phyloP scores from a whole-genome alignment of 495 filamentous ascomycete species.

The Xylaria telfairii region DNA sequence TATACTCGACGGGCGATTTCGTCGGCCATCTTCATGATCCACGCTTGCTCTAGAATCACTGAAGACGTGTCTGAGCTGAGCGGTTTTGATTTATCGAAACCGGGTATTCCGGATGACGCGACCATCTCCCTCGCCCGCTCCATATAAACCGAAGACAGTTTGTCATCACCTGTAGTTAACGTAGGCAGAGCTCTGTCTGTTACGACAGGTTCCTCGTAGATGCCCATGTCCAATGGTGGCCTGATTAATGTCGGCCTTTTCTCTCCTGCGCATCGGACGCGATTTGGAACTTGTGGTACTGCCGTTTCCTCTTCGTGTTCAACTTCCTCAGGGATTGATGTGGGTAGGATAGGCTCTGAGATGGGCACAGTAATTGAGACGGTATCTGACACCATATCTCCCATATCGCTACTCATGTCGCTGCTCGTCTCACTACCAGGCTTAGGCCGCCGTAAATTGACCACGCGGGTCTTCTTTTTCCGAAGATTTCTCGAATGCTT shows the following conservation, averaged over 20 bases:
- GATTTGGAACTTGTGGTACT: constrained; percentile 51
- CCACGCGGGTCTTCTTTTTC: constrained; percentile 91
- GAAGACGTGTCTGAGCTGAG: constrained; percentile 48
- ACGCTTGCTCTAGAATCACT: constrained; percentile 79
- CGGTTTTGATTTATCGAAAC: constrained; percentile 40
- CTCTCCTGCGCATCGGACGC: constrained; percentile 46
- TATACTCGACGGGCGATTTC: constrained; percentile 88
- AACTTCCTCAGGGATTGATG: constrained; percentile 55
- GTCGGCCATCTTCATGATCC: constrained; percentile 88
- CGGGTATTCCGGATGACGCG: constrained; percentile 41
- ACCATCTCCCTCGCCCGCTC: constrained; percentile 45
- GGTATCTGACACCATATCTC: constrained; percentile 47
- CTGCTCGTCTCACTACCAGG: constrained; percentile 60
- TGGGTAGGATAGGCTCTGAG: constrained; percentile 56
- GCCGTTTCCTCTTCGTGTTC: constrained; percentile 64
- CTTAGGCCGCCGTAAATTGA: constrained; percentile 78
- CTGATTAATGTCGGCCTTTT: constrained; percentile 36
- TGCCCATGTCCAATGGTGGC: constrained; percentile 39
- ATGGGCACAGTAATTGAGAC: constrained; percentile 46
- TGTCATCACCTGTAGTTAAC: constrained; percentile 28
- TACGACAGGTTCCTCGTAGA: constrained; percentile 30
- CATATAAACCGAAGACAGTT: constrained; percentile 27
- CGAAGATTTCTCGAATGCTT: constrained; percentile 70
- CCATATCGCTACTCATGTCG: constrained; percentile 37
- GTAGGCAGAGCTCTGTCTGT: constrained; percentile 21